phyloP scores from a whole-genome alignment of 208 protist species.

The Crithidia sp. region DNA sequence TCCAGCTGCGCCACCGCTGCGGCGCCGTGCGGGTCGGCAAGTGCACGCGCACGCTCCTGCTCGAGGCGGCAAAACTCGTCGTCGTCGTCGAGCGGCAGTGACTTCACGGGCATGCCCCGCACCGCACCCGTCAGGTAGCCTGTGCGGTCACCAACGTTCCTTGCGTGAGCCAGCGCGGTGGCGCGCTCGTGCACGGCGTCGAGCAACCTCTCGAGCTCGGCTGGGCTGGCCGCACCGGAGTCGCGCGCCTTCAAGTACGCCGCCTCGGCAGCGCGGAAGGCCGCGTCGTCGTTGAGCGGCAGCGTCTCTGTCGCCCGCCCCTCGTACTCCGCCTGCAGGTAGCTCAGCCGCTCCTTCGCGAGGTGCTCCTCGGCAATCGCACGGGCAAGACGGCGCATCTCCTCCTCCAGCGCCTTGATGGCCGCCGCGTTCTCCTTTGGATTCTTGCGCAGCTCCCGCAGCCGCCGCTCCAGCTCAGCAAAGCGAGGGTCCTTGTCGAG shows the following conservation, averaged over 20 bases:
- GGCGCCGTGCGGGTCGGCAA: constrained; percentile 32
- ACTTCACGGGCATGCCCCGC: constrained; percentile 46
- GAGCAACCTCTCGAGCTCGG: constrained; percentile 31
- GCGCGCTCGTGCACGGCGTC: constrained; percentile 47
- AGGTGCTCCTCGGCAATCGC: constrained; percentile 23
- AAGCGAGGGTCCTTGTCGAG: constrained; percentile 47
- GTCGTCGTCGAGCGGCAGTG: constrained; percentile 62
- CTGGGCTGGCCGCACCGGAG: constrained; percentile 23
- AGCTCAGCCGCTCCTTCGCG: constrained; percentile 26
- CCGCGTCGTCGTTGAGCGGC: constrained; percentile 34
- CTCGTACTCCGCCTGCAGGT: constrained; percentile 38
- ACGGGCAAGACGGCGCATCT: constrained; percentile 32
- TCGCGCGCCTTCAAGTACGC: constrained; percentile 29
- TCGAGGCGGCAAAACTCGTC: constrained; percentile 47
- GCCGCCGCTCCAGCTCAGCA: constrained; percentile 33
- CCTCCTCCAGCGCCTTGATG: constrained; percentile 43
- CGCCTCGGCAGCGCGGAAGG: constrained; percentile 38
- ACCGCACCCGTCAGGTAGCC: constrained; percentile 46
- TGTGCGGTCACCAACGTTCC: constrained; percentile 49
- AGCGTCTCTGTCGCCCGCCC: constrained; percentile 29
- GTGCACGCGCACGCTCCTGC: constrained; percentile 39
- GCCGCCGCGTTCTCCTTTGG: constrained; percentile 33
- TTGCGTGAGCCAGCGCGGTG: constrained; percentile 43
- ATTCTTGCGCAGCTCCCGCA: constrained; percentile 40
- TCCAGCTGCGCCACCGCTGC: constrained; percentile 36